Base-by-base conservation (phyloP, 352 stramenopile genomes). In the Pythium biforme region DNA sequence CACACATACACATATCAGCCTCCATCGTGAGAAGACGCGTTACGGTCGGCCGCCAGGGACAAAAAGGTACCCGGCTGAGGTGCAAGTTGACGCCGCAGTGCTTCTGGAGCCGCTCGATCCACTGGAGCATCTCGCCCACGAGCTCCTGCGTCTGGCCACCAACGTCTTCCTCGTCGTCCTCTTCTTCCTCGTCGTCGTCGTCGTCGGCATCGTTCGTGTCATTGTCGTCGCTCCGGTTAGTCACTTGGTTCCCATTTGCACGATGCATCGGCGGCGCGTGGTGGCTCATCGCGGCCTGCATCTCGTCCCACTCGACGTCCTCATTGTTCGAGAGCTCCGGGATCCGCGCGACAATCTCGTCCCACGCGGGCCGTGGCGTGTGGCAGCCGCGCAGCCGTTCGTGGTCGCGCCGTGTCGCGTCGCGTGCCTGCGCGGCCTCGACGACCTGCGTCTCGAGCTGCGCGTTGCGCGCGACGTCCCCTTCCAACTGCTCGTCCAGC, bases 31-130 rank as follows among this genome's bases (percentile, higher is more conserved):
- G n/a, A n/a, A n/a, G n/a, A 9, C 46, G 29, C 6, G 46, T 5
- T 15, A 52, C 8, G 1, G 5, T 25, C 10, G 8, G 5, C 11
- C 39, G 20, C n/a, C 45, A 12, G 8, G 20, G 3, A 33, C 4
- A 55, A 14, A 51, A 12, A 66, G 68, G 7, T 66, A 93, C 83
- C n/a, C 79, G 74, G 66, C 76, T 89, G 2, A 93, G 66, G 41
- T 91, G 76, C 1, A 93, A 65, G 57, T 88, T 93, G 1, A 91
- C 81, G 14, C 79, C 81, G 41, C 81, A 91, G 58, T 91, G 81
- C 50, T 90, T 90, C 40, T 93, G 83, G 7, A 93, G 74, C 1
- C 79, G 79, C 46, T 91, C 81, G 26, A 93, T 88, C 81, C 83
- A 93, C 53, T 89, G 76, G 11, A 90, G 26, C 66, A 93, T 86